Conservation (phyloP, 2,329 filamentous ascomycete genomes). For the Fusarium xylarioides region DNA sequence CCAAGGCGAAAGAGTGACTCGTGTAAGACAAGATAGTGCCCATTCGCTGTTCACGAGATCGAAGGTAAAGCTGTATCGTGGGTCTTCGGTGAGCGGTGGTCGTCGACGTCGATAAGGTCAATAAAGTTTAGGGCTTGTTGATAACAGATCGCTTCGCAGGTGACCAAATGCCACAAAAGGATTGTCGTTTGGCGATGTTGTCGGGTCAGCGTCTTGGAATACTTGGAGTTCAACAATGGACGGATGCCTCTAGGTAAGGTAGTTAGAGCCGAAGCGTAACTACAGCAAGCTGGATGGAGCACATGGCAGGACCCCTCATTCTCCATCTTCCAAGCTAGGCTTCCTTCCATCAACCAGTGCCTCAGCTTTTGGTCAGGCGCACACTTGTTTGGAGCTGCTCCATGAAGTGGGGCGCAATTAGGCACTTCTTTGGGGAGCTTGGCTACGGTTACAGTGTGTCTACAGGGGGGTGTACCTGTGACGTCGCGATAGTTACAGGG, state of each 20-base stretch:
- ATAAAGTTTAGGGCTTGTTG: background rate
- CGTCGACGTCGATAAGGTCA: background rate
- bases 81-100: slow-evolving; percentile 2
- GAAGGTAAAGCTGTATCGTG: slow-evolving; percentile 27
- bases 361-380: slow-evolving; percentile 37
- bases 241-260: background rate
- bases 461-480: slow-evolving; percentile 7
- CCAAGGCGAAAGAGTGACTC: slow-evolving; percentile 17
- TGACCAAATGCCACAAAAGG: background rate
- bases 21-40: slow-evolving; percentile 29
- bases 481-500: slow-evolving; percentile 19
- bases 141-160: background rate
- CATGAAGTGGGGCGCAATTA: slow-evolving; percentile 14
- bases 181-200: slow-evolving; percentile 21
- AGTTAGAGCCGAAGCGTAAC: background rate
- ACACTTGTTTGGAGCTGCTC: slow-evolving; percentile 3
- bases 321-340: slow-evolving; percentile 5
- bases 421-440: background rate
- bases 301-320: slow-evolving; percentile 32
- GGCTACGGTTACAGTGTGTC: background rate
- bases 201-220: slow-evolving; percentile 30
- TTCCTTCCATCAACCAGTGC: slow-evolving; percentile 9
- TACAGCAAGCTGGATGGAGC: background rate
- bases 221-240: background rate
- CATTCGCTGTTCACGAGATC: slow-evolving; percentile 37